Evolutionary conservation across 257 asterid species (phyloP), one percentile per base, ranked within the genome.

Genomic region (Lithospermum erythrorhizon): DNA sequence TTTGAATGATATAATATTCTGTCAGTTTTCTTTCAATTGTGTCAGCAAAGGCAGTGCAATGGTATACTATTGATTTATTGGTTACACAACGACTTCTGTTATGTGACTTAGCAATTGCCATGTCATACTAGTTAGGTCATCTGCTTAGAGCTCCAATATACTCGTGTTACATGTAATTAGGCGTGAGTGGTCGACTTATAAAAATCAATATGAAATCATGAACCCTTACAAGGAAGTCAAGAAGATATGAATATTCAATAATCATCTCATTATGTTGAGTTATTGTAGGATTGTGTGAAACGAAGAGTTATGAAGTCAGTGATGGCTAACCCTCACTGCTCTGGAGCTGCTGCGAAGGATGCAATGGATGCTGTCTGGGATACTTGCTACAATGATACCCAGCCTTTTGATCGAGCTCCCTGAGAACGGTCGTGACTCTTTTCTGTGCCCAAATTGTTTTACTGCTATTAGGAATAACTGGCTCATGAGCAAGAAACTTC

Each of bases 361-460:
- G 97, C 95, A 55, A 77, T 84, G 95, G 94, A 84, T 68, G 94
- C 90, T 67, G 94, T 91, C 70, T 91, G 98, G 97, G 90, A 91
- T 78, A 68, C 77, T 67, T 91, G 98, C 71, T 91, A 91, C 70
- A 86, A 88, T 51, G 97, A 91, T 57, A 86, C 97, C 14, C 74
- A 75, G 70, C 98, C 97, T 48, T 91, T 88, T 72, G 98, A 91
- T 32, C 73, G 90, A 69, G 94, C 87, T 72, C 89, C 88, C 58
- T 90, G 94, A 89, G 58, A 58, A 30, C 18, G 49, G 53, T 17
- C 4, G 57, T 29, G 21, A 20, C 7, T 0, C 25, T 58, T 57
- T n/a, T 47, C 23, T 30, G 10, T 1, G 61, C 23, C 4, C 11
- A 29, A 32, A 19, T 24, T 9, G 48, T 58, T 69, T 35, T 35